These are phyloP conservation scores for Fonsecaea nubica DNA, from an alignment of 2,329 filamentous ascomycete species.

Conservation along the genomic window DNA sequence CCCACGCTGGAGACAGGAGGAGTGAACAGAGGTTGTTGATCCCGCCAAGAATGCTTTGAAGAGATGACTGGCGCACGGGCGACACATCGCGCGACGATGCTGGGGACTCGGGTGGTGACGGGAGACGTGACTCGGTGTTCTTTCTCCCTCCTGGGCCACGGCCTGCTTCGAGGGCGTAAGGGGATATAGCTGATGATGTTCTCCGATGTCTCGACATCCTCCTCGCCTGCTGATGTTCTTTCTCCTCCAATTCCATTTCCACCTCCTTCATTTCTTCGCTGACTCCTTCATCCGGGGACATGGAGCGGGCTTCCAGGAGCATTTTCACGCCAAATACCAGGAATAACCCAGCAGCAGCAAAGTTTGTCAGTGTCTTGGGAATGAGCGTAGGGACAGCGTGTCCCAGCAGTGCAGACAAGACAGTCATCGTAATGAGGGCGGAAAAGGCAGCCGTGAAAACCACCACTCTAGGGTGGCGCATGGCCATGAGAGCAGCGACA, in stretches of 20 bases:
- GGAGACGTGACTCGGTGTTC: slow-evolving; percentile 75
- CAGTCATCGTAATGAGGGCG: slow-evolving; percentile 90
- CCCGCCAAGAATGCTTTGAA: slow-evolving; percentile 62
- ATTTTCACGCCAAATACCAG: slow-evolving; percentile 86
- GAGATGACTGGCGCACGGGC: slow-evolving; percentile 54
- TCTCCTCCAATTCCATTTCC: slow-evolving; percentile 90
- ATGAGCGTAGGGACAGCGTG: slow-evolving; percentile 90
- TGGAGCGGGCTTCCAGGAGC: slow-evolving; percentile 82
- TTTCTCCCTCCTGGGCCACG: slow-evolving; percentile 67
- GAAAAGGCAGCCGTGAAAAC: slow-evolving; percentile 96
- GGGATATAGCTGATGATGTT: slow-evolving; percentile 66
- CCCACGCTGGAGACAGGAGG: slow-evolving; percentile 93
- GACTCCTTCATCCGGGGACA: slow-evolving; percentile 88
- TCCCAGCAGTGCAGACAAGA: slow-evolving; percentile 88
- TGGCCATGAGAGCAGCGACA: slow-evolving; percentile 96
- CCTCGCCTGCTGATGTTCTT: slow-evolving; percentile 73
- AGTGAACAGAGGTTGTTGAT: slow-evolving; percentile 86
- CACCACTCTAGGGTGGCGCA: slow-evolving; percentile 92
- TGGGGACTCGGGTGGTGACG: slow-evolving; percentile 79
- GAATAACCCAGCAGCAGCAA: slow-evolving; percentile 84
- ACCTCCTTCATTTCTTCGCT: slow-evolving; percentile 98
- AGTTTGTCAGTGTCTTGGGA: slow-evolving; percentile 87
- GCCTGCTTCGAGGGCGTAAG: slow-evolving; percentile 81
- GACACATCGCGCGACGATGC: slow-evolving; percentile 70
- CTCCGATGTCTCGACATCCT: slow-evolving; percentile 62